These are phyloP conservation scores for Niveomyces coronatus DNA, from an alignment of 2,329 filamentous ascomycete genomes.

Conservation along the genomic window DNA sequence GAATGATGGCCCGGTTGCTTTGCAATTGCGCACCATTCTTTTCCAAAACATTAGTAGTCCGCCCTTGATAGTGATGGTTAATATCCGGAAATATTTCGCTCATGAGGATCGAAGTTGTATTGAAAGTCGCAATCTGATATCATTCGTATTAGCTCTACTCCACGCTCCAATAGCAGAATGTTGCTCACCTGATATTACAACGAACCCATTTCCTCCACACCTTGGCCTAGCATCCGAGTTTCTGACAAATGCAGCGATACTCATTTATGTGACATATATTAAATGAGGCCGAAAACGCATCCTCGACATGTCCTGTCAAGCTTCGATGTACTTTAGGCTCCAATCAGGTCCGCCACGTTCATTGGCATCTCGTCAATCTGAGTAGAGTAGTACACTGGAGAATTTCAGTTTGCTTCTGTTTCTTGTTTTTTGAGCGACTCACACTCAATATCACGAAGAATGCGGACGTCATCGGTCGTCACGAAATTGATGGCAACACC, in stretches of 20 bases:
- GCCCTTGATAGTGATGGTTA: not conserved
- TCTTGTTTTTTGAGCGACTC: conserved; percentile 26
- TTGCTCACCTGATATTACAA: conserved; percentile 6
- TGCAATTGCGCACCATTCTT: too few relatives aligned
- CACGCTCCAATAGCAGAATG: not conserved
- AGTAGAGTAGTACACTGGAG: conserved; percentile 78
- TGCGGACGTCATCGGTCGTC: conserved; percentile 94
- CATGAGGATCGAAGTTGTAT: conserved; percentile 5
- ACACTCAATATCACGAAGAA: conserved; percentile 93
- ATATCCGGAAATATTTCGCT: not conserved
- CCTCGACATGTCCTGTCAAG: not conserved
- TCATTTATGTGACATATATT: not conserved
- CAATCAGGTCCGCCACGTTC: conserved; percentile 64
- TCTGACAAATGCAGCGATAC: not conserved
- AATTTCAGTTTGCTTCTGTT: conserved; percentile 22
- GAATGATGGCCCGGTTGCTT: too few relatives aligned
- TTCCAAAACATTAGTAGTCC: not conserved
- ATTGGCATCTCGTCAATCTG: conserved; percentile 99
- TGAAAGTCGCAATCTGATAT: conserved; percentile 1
- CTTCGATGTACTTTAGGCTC: conserved; percentile 28
- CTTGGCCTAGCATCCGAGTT: not conserved
- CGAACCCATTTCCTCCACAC: conserved; percentile 10
- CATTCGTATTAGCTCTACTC: not conserved
- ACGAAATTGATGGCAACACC: conserved; percentile 99
- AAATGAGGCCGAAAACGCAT: not conserved